Percentiles rank a stretch among this genome's conserved stretches.
phyloP scores from a whole-genome alignment of 441 rosid species.

The Populus hybrid region DNA sequence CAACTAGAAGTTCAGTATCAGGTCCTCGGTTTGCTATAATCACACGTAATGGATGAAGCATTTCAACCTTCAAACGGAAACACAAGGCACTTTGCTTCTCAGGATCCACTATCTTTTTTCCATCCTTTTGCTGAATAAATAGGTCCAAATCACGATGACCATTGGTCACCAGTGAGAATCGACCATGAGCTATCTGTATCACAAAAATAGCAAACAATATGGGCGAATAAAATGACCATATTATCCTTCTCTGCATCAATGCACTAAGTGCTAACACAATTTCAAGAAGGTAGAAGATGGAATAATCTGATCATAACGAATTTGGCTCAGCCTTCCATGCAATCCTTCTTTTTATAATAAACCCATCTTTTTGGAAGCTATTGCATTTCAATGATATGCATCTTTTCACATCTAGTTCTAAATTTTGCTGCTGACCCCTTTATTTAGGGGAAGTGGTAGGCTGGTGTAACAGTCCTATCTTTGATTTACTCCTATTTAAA shows the following conservation, averaged over 20 bases:
- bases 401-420: background rate
- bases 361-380: background rate
- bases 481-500: background rate
- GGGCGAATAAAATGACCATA: background rate
- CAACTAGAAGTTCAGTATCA: constrained; percentile 75
- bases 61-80: constrained; percentile 63
- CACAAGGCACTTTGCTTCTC: constrained; percentile 53
- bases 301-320: background rate
- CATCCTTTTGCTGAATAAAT: constrained; percentile 73
- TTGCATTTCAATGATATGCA: background rate
- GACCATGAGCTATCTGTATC: constrained; percentile 63
- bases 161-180: constrained; percentile 49
- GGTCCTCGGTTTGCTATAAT: constrained; percentile 73
- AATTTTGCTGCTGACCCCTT: background rate
- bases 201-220: constrained; percentile 14
- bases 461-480: background rate
- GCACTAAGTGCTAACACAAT: background rate
- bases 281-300: background rate
- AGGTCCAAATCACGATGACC: constrained; percentile 71
- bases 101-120: constrained; percentile 65
- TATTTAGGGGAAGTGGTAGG: background rate
- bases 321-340: background rate
- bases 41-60: constrained; percentile 83
- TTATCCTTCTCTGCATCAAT: background rate
- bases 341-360: background rate